Conservation (phyloP, 2,329 filamentous ascomycete genomes). For the Phaeosphaeriaceae sp. region DNA sequence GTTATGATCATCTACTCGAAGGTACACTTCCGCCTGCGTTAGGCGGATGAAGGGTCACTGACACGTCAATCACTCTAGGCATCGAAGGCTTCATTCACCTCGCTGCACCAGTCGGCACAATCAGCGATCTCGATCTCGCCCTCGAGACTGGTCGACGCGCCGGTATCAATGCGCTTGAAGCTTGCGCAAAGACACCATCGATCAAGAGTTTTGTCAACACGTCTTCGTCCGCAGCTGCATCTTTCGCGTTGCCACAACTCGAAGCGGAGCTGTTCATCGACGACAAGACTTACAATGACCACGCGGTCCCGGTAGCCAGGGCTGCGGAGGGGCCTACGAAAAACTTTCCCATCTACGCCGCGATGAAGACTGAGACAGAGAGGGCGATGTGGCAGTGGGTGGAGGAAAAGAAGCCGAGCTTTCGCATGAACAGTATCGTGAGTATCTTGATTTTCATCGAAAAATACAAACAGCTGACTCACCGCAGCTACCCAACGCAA, state of each 20-base stretch:
- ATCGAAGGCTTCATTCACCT: constrained; percentile 55
- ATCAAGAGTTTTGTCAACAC: constrained; percentile 56
- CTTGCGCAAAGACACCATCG: constrained; percentile 50
- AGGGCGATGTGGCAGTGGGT: constrained; percentile 57
- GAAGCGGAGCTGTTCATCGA: constrained; percentile 39
- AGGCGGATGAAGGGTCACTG: background rate
- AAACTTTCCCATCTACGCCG: constrained; percentile 50
- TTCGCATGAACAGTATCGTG: constrained; percentile 52
- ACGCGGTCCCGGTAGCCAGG: constrained; percentile 37
- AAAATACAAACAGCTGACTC: background rate
- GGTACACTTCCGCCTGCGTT: constrained; percentile 21
- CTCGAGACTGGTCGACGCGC: constrained; percentile 51
- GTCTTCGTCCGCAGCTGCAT: constrained; percentile 49
- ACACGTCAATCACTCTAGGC: constrained; percentile 9
- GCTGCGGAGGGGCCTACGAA: constrained; percentile 18
- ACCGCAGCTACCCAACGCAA: constrained; percentile 41
- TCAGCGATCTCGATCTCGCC: constrained; percentile 44
- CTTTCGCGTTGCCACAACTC: constrained; percentile 44
- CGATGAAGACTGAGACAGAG: constrained; percentile 57
- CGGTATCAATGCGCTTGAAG: constrained; percentile 49
- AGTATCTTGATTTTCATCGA: constrained; percentile 2
- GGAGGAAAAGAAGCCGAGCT: constrained; percentile 51
- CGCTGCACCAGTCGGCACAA: constrained; percentile 52
- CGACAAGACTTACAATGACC: constrained; percentile 48
- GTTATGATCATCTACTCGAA: constrained; percentile 35